Conservation (phyloP, 805 yeast genomes). For the Scheffersomyces stipitis region DNA sequence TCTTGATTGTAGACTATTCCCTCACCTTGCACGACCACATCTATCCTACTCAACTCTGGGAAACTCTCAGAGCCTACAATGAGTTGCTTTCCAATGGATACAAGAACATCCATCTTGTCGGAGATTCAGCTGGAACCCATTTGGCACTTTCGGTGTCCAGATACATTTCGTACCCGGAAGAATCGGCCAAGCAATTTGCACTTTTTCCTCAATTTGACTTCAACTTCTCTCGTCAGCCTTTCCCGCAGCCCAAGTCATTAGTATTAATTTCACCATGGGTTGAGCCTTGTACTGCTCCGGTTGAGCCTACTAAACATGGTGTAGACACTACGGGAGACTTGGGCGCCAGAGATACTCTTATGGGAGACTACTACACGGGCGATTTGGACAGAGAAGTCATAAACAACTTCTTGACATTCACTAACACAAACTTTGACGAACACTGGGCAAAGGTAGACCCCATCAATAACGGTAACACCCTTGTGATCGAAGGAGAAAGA, state of each 20-base stretch:
- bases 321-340: constrained; percentile 29
- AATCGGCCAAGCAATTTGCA: constrained; percentile 22
- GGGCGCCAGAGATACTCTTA: constrained; percentile 23
- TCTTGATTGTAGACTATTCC: constrained; percentile 23
- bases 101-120: constrained; percentile 14
- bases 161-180: constrained; percentile 31
- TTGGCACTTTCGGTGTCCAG: constrained; percentile 13
- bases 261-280: constrained; percentile 37
- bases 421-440: constrained; percentile 19
- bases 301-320: constrained; percentile 21
- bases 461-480: constrained; percentile 17
- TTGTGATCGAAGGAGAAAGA: constrained; percentile 31
- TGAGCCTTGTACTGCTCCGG: constrained; percentile 26
- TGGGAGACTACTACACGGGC: constrained; percentile 35
- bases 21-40: constrained; percentile 17
- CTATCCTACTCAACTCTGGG: constrained; percentile 26
- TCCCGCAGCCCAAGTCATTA: constrained; percentile 29
- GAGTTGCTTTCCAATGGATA: constrained; percentile 14
- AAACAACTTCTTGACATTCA: constrained; percentile 21
- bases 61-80: constrained; percentile 14
- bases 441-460: constrained; percentile 28
- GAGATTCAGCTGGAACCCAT: constrained; percentile 22
- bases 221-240: constrained; percentile 11
- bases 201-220: constrained; percentile 17
- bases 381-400: constrained; percentile 14